Conservation (phyloP, 2,329 filamentous ascomycete genomes). For the Colletotrichum cuscutae region DNA sequence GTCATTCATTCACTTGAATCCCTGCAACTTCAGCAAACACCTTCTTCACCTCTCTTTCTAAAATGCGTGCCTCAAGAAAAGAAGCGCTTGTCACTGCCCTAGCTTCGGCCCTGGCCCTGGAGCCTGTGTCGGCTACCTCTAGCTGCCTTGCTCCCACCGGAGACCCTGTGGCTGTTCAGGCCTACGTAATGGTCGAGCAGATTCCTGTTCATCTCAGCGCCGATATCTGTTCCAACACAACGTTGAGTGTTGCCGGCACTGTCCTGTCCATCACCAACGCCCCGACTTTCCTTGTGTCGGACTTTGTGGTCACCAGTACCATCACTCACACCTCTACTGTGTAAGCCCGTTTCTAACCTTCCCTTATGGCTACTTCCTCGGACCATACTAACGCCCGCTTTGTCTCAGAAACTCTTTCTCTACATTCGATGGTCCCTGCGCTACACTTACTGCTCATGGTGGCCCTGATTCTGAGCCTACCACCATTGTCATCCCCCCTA, state of each 20-base stretch:
- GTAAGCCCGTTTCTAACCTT: background rate
- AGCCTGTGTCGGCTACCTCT: background rate
- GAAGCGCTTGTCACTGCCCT: background rate
- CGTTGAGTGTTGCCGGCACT: conserved; percentile 9
- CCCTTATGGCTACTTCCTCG: background rate
- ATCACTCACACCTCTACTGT: conserved; percentile 13
- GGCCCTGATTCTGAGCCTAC: background rate
- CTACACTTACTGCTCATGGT: background rate
- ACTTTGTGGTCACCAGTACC: conserved; percentile 15
- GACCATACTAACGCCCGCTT: background rate
- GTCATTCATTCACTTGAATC: background rate
- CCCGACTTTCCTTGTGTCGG: conserved; percentile 10
- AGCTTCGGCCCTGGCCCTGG: background rate
- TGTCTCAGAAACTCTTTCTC: background rate
- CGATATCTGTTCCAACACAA: conserved; percentile 15
- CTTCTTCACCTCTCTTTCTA: background rate
- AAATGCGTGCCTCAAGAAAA: background rate
- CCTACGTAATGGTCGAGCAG: background rate
- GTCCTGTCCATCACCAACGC: conserved; percentile 13
- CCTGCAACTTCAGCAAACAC: background rate
- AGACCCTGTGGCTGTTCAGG: background rate
- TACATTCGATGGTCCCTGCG: background rate
- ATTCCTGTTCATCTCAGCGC: conserved; percentile 6
- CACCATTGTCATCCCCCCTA: background rate
- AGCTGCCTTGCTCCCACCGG: background rate